Evolutionary conservation across 139 green algal species (phyloP), one percentile per base, ranked within the genome.

Genomic region (Tetradesmus obliquus): DNA sequence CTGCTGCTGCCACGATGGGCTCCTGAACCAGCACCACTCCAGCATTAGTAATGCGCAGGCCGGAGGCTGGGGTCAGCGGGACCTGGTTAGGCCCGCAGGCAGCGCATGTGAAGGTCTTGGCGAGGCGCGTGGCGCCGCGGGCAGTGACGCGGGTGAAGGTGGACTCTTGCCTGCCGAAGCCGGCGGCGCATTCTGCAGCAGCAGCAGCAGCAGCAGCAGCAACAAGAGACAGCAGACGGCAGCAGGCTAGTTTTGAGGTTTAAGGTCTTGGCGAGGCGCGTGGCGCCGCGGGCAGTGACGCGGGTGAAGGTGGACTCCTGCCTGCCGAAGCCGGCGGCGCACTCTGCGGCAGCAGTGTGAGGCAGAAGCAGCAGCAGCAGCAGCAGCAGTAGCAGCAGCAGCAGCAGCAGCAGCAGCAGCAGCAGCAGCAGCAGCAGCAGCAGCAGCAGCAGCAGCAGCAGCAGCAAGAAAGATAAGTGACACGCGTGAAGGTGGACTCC

Each of bases 151-250:
- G 7, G 58, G 24, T 58, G 60, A 58, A 15, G 84, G 58, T 79
- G 10, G 8, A 62, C 13, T 80, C 54, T 5, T 80, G 24, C 17
- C 57, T 58, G 58, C 84, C 84, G 22, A 54, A 88, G 13, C 84
- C 84, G 53, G 84, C 12, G 54, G 84, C 84, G 24, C 84, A 88
- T n/a, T 79, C 84, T 88, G 84, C 60, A 62, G 15, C 9, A 22
- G 58, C 19, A 54, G 81, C 81, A 69, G 12, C 51, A 66, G 81
- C 80, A 71, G 79, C 81, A 53, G 82, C 57, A 79, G 24, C 24
- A 22, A 3, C 79, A 85, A 12, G 9, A n/a, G n/a, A n/a, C n/a
- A n/a, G n/a, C n/a, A n/a, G 12, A 24, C n/a, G 12, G 2, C 15
- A 74, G 66, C 15, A 74, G 15, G 66, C n/a, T n/a, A n/a, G n/a